Base-by-base conservation (phyloP, 1,284 basidiomycete species). In the Ganoderma lingzhi region DNA sequence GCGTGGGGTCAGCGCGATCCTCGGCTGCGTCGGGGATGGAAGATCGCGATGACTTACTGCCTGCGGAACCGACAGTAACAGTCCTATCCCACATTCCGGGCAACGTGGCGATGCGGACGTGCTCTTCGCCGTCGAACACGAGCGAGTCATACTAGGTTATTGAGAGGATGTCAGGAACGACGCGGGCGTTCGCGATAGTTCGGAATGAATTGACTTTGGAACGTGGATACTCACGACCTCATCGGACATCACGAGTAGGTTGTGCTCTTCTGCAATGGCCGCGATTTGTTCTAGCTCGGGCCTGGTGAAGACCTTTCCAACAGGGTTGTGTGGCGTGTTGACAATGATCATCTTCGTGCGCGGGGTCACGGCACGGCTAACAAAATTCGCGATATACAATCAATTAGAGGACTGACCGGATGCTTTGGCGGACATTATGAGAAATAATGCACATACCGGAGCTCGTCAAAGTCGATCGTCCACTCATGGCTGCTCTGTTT, bases 21-120 rank as follows among this genome's bases (percentile, higher is more conserved):
- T 59, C 35, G 32, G 56, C 32, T 10, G n/a, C 56, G 56, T 39
- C 56, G 35, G 56, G 30, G 6, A 37, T 6, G 56, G 35, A n/a
- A 35, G 4, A 37, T 44, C 37, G 37, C 23, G 23, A 23, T 48
- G 9, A 83, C 90, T 83, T 77, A 90, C 90, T 93, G 73, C 93
- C 94, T 14, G 91, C 94, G 10, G 92, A 94, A 35, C 91, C 89
- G 56, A 96, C 90, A 2, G 94, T 95, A 65, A 96, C 85, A 0
- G 95, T 96, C 53, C 94, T 91, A 74, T 99, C 95, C 97, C 97
- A 99, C 96, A 99, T 98, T n/a, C 96, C 95, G 10, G 96, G 96
- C 39, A 98, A 86, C 37, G 86, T 94, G 3, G 97, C 97, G 74
- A 99, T 94, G 65, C 97, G 92, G 67, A 96, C 85, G 80, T 99